Conservation (phyloP, 345 rosid species). For the Populus euphratica region DNA sequence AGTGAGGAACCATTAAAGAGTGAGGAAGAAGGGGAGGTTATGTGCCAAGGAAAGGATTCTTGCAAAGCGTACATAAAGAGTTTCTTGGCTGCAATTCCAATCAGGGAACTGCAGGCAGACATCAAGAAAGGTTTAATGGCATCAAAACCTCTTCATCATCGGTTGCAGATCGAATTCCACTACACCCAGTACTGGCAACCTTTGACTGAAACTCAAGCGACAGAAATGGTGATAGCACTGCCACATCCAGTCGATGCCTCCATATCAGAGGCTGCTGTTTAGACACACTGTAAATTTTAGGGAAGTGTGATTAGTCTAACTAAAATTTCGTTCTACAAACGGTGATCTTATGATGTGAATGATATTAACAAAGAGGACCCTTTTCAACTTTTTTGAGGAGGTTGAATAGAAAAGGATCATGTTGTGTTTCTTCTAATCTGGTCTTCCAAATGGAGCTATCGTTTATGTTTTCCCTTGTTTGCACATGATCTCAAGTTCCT, state of each 20-base stretch:
- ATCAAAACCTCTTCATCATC: slow-evolving; percentile 69
- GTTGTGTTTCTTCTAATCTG: slow-evolving; percentile 15
- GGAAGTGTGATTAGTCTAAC: slow-evolving; percentile 41
- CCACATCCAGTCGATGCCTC: slow-evolving; percentile 20
- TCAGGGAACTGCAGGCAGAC: slow-evolving; percentile 79
- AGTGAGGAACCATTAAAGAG: slow-evolving; percentile 22
- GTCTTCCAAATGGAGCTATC: not conserved
- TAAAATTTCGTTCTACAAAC: slow-evolving; percentile 2
- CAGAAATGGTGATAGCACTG: slow-evolving; percentile 11
- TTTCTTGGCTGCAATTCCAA: slow-evolving; percentile 92
- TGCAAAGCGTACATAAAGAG: slow-evolving; percentile 96
- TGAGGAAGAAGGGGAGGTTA: slow-evolving; percentile 42
- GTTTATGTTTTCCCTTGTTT: not conserved
- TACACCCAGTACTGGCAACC: slow-evolving; percentile 46
- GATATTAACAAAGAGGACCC: slow-evolving; percentile 26
- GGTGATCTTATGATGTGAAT: slow-evolving; percentile 23
- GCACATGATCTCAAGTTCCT: not conserved
- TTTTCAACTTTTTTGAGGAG: slow-evolving; percentile 7
- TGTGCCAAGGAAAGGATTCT: slow-evolving; percentile 77
- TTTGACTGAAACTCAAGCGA: slow-evolving; percentile 17
- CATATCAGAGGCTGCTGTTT: slow-evolving; percentile 21
- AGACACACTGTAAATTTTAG: slow-evolving; percentile 36
- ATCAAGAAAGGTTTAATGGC: slow-evolving; percentile 78
- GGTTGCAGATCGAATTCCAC: slow-evolving; percentile 87
- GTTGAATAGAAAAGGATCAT: slow-evolving; percentile 9